A percentile compares a stretch with the other conserved stretches of the same genome.
Evolutionary conservation across 129 eudicot species (phyloP).

Genomic region (Artemisia tridentata): DNA sequence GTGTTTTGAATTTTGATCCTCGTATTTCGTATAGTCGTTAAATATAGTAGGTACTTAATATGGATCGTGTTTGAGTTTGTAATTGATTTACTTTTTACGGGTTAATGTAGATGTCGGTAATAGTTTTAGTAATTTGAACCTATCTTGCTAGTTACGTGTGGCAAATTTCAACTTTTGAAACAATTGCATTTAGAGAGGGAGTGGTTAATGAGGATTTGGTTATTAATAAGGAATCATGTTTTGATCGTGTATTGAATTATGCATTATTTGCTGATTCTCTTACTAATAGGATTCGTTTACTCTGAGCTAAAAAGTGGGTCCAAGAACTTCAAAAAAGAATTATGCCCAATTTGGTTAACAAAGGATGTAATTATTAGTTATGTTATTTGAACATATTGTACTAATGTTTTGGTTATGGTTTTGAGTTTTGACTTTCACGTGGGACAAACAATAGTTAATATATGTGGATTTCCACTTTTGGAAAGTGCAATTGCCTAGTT

Average conservation of each 20-base stretch:
- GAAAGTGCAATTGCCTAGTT: not conserved
- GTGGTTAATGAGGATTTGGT: no score
- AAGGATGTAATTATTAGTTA: no score
- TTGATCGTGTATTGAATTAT: no score
- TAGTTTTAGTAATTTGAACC: not conserved
- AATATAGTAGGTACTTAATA: not conserved
- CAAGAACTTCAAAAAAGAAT: constrained; percentile 35
- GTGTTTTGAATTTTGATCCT: not conserved
- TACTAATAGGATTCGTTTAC: constrained; percentile 73
- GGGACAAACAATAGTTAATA: not conserved
- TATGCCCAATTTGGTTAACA: no score
- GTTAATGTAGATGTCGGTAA: not conserved
- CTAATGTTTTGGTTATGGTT: no score
- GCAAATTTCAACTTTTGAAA: no score
- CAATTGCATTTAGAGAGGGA: no score
- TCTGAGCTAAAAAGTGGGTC: constrained; percentile 96
- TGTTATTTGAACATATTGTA: no score
- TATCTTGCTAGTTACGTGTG: not conserved
- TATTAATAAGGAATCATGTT: no score
- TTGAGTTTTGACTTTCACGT: no score
- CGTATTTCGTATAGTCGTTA: not conserved
- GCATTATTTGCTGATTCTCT: constrained; percentile 6
- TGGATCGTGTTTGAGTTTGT: not conserved
- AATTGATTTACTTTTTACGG: not conserved
- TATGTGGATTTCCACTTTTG: not conserved